These are phyloP conservation scores for Pichia phayaonensis DNA, from an alignment of 805 yeast genomes.

Conservation along the genomic window DNA sequence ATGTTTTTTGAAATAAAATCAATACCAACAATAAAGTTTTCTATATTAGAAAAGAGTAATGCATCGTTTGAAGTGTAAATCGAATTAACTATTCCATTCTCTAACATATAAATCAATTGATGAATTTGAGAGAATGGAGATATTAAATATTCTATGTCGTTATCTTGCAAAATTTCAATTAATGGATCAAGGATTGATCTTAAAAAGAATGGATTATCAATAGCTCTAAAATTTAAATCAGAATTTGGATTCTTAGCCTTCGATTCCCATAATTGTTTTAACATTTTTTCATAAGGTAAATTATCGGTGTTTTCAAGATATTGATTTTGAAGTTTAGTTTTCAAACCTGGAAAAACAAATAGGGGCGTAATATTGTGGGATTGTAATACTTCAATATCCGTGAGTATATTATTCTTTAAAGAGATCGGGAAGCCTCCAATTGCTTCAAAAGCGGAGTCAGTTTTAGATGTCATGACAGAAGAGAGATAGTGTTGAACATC, in stretches of 20 bases:
- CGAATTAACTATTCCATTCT: constrained; percentile 53
- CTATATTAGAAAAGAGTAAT: constrained; percentile 49
- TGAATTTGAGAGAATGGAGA: constrained; percentile 80
- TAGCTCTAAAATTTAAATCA: constrained; percentile 19
- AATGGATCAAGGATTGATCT: constrained; percentile 49
- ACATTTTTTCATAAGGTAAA: constrained; percentile 33
- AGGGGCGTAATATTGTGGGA: constrained; percentile 66
- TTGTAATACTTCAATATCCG: constrained; percentile 30
- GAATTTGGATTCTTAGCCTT: neutral
- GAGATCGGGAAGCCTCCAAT: neutral
- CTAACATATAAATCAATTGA: constrained; percentile 67
- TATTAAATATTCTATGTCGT: constrained; percentile 56
- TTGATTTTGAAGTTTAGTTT: constrained; percentile 29
- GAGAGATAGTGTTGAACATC: neutral
- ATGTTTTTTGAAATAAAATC: constrained; percentile 61
- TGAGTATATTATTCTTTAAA: neutral
- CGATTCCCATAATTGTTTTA: constrained; percentile 40
- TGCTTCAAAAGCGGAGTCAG: neutral
- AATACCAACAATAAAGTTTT: constrained; percentile 64
- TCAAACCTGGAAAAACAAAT: constrained; percentile 69
- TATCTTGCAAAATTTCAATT: constrained; percentile 46
- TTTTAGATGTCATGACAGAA: neutral
- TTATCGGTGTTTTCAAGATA: constrained; percentile 21
- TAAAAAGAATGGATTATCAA: constrained; percentile 41
- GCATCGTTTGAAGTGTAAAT: constrained; percentile 82